Evolutionary conservation across 2,329 filamentous ascomycete species (phyloP).

Genomic region (Cercospora zeina): DNA sequence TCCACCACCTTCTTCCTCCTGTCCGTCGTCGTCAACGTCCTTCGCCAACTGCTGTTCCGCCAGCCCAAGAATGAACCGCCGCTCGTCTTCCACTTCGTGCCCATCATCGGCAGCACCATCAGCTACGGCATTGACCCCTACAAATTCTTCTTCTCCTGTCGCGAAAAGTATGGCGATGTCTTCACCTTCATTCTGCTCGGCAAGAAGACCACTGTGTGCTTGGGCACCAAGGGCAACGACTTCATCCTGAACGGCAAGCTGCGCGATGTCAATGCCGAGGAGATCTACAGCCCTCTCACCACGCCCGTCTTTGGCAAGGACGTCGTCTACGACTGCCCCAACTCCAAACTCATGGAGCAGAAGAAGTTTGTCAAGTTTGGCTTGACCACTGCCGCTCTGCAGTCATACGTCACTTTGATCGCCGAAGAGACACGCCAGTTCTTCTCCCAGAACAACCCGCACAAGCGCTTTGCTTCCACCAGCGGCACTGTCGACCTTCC

Average conservation of each 20-base stretch:
- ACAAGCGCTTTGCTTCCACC: constrained; percentile 39
- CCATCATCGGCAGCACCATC: constrained; percentile 83
- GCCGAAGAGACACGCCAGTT: constrained; percentile 71
- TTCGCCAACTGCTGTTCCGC: constrained; percentile 68
- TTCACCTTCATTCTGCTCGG: constrained; percentile 88
- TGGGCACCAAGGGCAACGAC: constrained; percentile 81
- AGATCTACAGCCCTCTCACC: constrained; percentile 78
- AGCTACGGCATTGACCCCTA: constrained; percentile 95
- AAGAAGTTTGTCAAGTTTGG: constrained; percentile 91
- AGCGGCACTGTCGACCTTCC: constrained; percentile 69
- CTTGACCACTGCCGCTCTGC: constrained; percentile 72
- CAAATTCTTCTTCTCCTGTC: constrained; percentile 73
- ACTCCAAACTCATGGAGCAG: constrained; percentile 91
- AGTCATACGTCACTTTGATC: constrained; percentile 76
- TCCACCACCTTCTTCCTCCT: constrained; percentile 53
- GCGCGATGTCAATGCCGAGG: constrained; percentile 85
- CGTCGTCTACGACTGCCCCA: constrained; percentile 89
- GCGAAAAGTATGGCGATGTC: constrained; percentile 82
- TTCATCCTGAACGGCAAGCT: constrained; percentile 90
- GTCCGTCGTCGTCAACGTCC: constrained; percentile 73
- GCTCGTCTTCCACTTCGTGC: constrained; percentile 64
- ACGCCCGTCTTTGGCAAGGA: constrained; percentile 75
- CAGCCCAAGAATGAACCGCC: constrained; percentile 66
- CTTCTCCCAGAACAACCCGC: constrained; percentile 62
- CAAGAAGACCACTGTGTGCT: constrained; percentile 82